These are phyloP conservation scores for peach (Prunus persica) DNA, from an alignment of 306 rosid genomes.

Conservation along the genomic window DNA sequence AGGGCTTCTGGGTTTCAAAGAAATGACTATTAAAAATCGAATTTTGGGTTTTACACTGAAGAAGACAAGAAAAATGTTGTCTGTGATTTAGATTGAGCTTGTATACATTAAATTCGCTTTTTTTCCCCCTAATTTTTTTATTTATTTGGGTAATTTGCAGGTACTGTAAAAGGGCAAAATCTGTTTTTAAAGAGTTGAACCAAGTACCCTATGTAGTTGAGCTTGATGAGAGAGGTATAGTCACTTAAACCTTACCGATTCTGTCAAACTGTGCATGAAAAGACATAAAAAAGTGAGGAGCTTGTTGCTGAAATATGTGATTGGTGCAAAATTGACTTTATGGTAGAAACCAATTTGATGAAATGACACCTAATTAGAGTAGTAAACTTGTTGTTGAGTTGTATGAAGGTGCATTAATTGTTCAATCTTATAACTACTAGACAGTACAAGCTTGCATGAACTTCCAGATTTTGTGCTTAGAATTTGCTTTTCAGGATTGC, in stretches of 20 bases:
- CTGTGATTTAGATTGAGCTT: background rate
- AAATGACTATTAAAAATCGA: background rate
- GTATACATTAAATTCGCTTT: background rate
- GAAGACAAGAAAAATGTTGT: too few relatives aligned
- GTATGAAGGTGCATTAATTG: background rate
- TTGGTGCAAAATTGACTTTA: background rate
- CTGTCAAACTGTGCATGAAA: background rate
- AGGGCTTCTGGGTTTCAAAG: background rate
- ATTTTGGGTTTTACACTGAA: background rate
- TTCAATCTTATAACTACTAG: background rate
- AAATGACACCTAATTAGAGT: background rate
- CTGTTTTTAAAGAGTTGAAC: conserved; percentile 73
- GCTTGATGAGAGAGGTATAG: conserved; percentile 85
- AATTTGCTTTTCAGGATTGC: conserved; percentile 8
- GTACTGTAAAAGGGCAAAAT: conserved; percentile 82
- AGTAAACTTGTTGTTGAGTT: background rate
- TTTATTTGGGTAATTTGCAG: conserved; percentile 37
- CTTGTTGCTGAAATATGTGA: background rate
- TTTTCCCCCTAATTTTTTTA: background rate
- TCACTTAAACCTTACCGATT: background rate
- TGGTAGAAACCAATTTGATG: background rate
- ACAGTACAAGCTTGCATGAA: background rate
- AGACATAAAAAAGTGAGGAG: background rate
- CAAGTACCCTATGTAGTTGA: conserved; percentile 78
- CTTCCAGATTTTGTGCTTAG: background rate